Evolutionary conservation across 805 yeast genomes (phyloP), one percentile per base, ranked within the genome.

Genomic region (Candida boleticola): DNA sequence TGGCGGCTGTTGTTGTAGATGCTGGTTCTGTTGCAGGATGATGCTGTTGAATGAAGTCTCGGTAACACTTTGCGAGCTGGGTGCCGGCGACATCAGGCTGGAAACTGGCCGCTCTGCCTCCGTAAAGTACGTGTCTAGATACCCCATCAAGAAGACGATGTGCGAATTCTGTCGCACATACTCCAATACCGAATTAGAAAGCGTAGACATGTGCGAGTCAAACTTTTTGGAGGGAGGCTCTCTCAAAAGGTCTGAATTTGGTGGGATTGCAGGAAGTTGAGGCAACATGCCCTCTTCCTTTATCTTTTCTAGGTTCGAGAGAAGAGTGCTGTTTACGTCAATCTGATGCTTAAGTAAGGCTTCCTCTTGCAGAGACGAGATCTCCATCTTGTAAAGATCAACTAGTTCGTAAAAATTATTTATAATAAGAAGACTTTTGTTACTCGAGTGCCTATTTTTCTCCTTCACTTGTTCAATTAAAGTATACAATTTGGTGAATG

Each of bases 321-420:
- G 32, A 7, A 58, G 41, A 2, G 40, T 39, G 5, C 48, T 27
- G 40, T 65, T 57, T 33, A 58, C 54, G 16, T 53, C 58, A 16
- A 64, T 53, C 37, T 67, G 71, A 41, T 56, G 56, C 38, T 58
- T 58, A 9, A 68, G 49, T 11, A 70, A 44, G 1, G 53, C 31
- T 36, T 64, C 67, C 48, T 68, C 71, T 40, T 68, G 58, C 13
- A 58, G 44, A 1, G 66, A 53, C 1, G 64, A 49, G 3, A 66
- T 40, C 42, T 69, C 69, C 21, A 61, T 50, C 26, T 57, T 58
- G 45, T 68, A 69, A 19, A 58, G 44, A 32, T 69, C 73, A 3
- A 66, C 34, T 19, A 61, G 27, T 25, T 68, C 71, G 46, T 68
- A 72, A 46, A 66, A 58, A 31, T 59, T 58, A 27, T 61, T 50